phyloP scores from a whole-genome alignment of 257 asterid species.

The Orobanche coerulescens region DNA sequence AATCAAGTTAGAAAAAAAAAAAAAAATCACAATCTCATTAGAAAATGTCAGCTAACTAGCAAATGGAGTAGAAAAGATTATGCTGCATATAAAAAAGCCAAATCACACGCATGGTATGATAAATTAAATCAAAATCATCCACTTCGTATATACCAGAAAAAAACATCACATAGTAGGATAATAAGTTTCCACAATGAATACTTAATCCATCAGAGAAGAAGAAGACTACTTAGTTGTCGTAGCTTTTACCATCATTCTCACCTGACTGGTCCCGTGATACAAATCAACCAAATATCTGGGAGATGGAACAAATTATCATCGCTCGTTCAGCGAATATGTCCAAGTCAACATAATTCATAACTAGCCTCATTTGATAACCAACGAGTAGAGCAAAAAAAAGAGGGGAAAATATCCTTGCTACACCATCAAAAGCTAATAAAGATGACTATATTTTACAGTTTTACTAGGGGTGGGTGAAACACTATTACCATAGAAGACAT shows the following conservation, averaged over 20 bases:
- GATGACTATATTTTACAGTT: neutral
- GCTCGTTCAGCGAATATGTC: neutral
- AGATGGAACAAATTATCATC: neutral
- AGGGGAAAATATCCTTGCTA: neutral
- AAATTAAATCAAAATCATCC: neutral
- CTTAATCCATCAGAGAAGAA: neutral
- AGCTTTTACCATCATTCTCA: constrained; percentile 11
- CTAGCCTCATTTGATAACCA: constrained; percentile 12
- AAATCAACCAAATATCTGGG: neutral
- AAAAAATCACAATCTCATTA: neutral
- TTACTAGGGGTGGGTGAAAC: neutral
- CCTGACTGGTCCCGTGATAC: neutral
- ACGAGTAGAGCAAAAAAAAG: neutral
- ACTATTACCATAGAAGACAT: neutral
- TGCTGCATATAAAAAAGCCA: constrained; percentile 1
- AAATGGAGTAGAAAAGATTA: neutral
- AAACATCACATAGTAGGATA: neutral
- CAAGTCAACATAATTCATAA: neutral
- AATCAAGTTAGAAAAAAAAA: neutral
- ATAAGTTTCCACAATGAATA: neutral
- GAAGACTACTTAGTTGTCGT: neutral
- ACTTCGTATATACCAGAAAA: neutral
- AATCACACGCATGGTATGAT: neutral
- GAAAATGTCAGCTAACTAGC: neutral
- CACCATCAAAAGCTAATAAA: neutral